Base-by-base conservation (phyloP, 208 protist genomes). In the Angomonas desouzai region DNA sequence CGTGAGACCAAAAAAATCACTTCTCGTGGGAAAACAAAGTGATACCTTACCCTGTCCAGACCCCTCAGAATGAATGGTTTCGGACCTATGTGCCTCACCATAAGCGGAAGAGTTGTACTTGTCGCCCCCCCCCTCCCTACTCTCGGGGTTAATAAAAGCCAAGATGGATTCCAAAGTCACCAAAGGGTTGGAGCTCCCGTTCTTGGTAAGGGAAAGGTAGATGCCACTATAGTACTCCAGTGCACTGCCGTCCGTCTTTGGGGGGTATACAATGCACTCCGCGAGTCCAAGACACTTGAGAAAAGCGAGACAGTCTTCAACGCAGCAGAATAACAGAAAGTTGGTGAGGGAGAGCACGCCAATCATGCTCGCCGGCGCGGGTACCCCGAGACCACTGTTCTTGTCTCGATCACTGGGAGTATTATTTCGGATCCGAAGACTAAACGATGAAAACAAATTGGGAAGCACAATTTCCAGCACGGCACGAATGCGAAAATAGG, bases 401-500 rank as follows among this genome's bases (percentile, higher is more conserved):
- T 40, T 40, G 6, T 40, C 36, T 6, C 9, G 13, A 6, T 40
- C 36, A 6, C 36, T 13, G 9, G 13, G 36, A 40, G 9, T 40
- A 13, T 61, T 64, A 18, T 77, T 72, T 0, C 85, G 82, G 38
- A 86, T 60, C 13, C 88, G 85, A 36, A 76, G 64, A 51, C 78
- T 81, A 4, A 73, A 53, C 48, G 85, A 94, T 2, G 91, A 76
- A 48, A 74, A 76, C 36, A 65, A 71, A 69, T 89, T 88, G 3
- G 88, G 83, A 53, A 83, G 51, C 62, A 94, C 82, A 10, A 94
- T 73, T 30, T 92, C 85, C 28, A 92, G 34, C 34, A 94, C 81
- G 0, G 83, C 85, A 16, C 89, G 83, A 67, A 85, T 88, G n/a
- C 89, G 79, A 1, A 70, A 72, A 64, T 94, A 94, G 32, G 85